Evolutionary conservation across 768 basidiomycete species (phyloP).

Genomic region (Hypholoma sublateritium): DNA sequence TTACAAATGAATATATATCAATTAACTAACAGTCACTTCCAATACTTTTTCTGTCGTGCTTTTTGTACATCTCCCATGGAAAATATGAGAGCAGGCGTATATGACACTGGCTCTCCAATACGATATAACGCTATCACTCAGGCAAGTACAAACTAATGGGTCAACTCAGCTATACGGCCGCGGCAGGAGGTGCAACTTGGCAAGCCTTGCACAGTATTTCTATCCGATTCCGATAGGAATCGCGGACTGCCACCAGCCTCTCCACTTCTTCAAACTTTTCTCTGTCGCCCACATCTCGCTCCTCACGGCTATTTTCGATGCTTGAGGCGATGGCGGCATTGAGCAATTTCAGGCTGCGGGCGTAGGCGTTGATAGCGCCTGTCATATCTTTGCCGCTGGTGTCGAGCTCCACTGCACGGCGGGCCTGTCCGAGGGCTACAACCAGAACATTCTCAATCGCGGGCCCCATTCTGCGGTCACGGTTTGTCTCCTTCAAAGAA

Average conservation of each 20-base stretch:
- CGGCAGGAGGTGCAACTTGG: no score
- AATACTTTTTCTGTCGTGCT: no score
- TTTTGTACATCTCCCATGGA: no score
- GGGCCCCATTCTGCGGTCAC: background rate
- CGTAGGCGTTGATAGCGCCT: conserved; percentile 13
- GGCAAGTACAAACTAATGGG: no score
- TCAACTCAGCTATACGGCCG: no score
- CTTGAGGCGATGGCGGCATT: conserved; percentile 1
- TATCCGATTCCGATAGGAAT: no score
- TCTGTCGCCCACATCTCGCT: background rate
- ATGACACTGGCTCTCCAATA: no score
- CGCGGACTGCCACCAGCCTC: background rate
- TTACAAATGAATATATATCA: no score
- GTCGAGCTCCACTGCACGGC: conserved; percentile 13
- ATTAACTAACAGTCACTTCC: no score
- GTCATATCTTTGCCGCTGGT: background rate
- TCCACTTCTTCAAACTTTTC: background rate
- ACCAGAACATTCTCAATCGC: background rate
- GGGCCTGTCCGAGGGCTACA: conserved; percentile 13
- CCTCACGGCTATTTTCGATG: background rate
- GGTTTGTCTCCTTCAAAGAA: background rate
- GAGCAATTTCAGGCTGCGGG: conserved; percentile 6
- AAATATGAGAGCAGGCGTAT: no score
- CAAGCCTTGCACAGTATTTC: no score
- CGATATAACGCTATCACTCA: no score